These are phyloP conservation scores for Diplodia seriata DNA, from an alignment of 2,329 filamentous ascomycete genomes.

Conservation along the genomic window DNA sequence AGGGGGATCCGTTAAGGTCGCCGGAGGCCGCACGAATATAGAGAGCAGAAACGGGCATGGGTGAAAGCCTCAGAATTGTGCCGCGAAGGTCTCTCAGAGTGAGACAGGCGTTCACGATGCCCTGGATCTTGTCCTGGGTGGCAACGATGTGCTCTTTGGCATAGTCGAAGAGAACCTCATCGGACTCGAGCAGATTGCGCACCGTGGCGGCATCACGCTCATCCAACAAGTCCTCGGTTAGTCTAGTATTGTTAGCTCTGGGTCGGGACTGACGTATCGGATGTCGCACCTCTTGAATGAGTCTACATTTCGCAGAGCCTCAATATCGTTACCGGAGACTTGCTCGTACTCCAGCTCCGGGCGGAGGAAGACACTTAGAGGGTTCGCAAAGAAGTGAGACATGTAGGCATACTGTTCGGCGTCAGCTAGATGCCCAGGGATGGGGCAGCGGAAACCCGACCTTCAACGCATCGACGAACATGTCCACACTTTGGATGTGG, in stretches of 20 bases:
- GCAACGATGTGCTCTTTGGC: constrained; percentile 45
- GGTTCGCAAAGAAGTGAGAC: constrained; percentile 84
- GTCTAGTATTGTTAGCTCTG: constrained; percentile 37
- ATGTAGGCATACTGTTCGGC: constrained; percentile 77
- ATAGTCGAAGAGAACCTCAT: constrained; percentile 61
- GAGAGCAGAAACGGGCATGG: constrained; percentile 53
- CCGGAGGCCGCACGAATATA: constrained; percentile 68
- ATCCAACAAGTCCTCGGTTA: constrained; percentile 51
- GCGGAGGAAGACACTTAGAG: constrained; percentile 69
- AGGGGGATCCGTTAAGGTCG: constrained; percentile 60
- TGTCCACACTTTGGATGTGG: constrained; percentile 77
- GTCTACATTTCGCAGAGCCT: constrained; percentile 70
- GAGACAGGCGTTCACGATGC: constrained; percentile 49
- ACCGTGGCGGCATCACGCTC: constrained; percentile 51
- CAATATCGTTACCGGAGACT: constrained; percentile 67
- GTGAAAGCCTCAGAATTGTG: constrained; percentile 46
- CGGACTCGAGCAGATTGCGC: constrained; percentile 65
- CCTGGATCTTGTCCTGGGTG: constrained; percentile 50
- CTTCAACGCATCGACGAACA: constrained; percentile 73
- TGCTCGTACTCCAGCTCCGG: constrained; percentile 44
- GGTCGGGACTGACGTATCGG: neutral
- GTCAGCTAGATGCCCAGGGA: constrained; percentile 36
- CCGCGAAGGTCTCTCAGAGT: constrained; percentile 48
- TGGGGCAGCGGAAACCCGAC: constrained; percentile 49
- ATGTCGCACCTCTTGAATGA: constrained; percentile 65